Base-by-base conservation (phyloP, 495 filamentous ascomycete species). In the Trichoderma orchidacearum region DNA sequence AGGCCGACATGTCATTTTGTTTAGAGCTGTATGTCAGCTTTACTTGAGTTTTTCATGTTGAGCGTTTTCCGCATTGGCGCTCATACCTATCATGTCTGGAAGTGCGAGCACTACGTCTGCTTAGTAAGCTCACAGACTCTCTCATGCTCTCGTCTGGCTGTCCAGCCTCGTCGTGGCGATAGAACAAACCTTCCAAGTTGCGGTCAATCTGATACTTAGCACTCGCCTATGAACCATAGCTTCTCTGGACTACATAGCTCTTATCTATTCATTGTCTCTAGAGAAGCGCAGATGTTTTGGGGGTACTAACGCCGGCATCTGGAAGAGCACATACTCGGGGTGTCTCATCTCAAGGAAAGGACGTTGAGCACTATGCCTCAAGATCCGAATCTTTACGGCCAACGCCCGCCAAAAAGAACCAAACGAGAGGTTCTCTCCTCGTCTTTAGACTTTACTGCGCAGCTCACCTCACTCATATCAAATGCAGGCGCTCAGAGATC, bases 361-460 rank as follows among this genome's bases (percentile, higher is more conserved):
- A 53, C 13, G 15, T 31, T 18, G 1, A 32, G 17, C 51, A 68
- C 35, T 17, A 83, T 84, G 80, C 64, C 79, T 2, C 75, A 79
- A 62, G 78, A 83, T 56, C 65, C 78, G 23, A 71, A 78, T 60
- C 81, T 96, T 30, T 96, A 96, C 72, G 88, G 89, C 57, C 75
- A 81, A 32, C 80, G 77, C n/a, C 82, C 82, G 21, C 69, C 80
- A 27, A 87, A 83, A 60, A 73, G 73, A 58, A 78, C 78, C 62
- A 74, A 75, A 58, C 77, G 72, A 54, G 76, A 82, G 56, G 79
- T 85, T 30, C 81, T 87, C 48, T 82, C 88, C 23, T 85, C 85
- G 55, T 86, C 81, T 60, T 82, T 94, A 54, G 79, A 85, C 63
- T 96, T 96, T 71, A 79, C 84, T 31, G 83, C 85, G 7, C 81